Evolutionary conservation across 73 alveolate genomes (phyloP).

Genomic region (Tetrahymena thermophila): DNA sequence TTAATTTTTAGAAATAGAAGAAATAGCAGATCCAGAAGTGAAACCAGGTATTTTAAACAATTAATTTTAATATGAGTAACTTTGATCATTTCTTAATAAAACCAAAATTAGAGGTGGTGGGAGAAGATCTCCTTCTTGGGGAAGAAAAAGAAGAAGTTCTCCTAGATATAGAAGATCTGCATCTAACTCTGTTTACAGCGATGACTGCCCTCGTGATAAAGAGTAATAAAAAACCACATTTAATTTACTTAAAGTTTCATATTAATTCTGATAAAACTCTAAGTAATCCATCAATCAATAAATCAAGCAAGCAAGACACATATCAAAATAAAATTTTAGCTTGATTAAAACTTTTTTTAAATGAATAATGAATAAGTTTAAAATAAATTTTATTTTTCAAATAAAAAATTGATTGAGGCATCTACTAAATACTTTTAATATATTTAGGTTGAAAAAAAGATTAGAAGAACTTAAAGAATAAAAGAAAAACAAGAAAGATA

Average conservation of each 20-base stretch:
- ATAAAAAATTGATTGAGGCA: too few species aligned
- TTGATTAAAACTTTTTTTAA: not conserved
- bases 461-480: not conserved
- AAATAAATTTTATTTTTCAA: too few species aligned
- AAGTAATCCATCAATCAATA: not conserved
- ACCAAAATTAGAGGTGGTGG: not conserved
- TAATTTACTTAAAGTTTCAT: not conserved
- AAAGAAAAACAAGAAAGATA: not conserved
- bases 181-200: not conserved
- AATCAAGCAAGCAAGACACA: not conserved
- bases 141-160: not conserved
- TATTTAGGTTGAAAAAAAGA: not conserved
- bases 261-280: not conserved
- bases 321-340: not conserved
- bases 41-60: not conserved
- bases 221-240: not conserved
- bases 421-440: not conserved
- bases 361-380: too few species aligned
- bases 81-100: not conserved
- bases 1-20: not conserved
- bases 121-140: not conserved
- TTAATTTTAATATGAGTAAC: not conserved
- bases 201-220: not conserved
- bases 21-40: not conserved
- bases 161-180: not conserved